phyloP scores from a whole-genome alignment of 2,329 filamentous ascomycete genomes.

The Elsinoe batatas region DNA sequence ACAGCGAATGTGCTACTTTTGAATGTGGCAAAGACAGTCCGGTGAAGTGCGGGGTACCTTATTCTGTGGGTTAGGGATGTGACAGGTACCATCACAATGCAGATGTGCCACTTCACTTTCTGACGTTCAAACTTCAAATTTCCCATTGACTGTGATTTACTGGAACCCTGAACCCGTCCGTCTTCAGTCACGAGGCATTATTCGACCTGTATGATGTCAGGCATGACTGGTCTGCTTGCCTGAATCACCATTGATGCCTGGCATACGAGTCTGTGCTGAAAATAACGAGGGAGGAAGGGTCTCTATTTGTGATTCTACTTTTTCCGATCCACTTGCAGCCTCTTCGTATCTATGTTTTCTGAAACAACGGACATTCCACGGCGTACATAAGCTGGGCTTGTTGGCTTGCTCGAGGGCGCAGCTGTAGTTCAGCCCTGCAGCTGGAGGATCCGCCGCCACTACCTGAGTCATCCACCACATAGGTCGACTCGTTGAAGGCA shows the following conservation, averaged over 20 bases:
- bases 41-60: not conserved
- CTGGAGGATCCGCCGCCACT: not conserved
- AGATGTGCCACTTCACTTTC: not conserved
- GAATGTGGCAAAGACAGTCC: no score
- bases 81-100: not conserved
- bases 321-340: not conserved
- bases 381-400: not conserved
- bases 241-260: slow-evolving; percentile 4
- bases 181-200: no score
- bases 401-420: not conserved
- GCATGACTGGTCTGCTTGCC: not conserved
- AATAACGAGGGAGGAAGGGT: not conserved
- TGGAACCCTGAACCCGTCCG: no score
- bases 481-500: not conserved
- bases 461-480: not conserved
- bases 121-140: not conserved
- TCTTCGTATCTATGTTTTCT: not conserved
- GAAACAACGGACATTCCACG: not conserved
- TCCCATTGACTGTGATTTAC: not conserved
- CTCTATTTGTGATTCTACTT: not conserved
- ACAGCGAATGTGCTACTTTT: not conserved
- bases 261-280: not conserved
- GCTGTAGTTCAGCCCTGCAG: slow-evolving; percentile 1
- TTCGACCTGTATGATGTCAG: not conserved
- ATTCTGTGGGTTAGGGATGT: not conserved